Evolutionary conservation across 116 monocot genomes (phyloP).

Genomic region (Dioscorea cayenensis): DNA sequence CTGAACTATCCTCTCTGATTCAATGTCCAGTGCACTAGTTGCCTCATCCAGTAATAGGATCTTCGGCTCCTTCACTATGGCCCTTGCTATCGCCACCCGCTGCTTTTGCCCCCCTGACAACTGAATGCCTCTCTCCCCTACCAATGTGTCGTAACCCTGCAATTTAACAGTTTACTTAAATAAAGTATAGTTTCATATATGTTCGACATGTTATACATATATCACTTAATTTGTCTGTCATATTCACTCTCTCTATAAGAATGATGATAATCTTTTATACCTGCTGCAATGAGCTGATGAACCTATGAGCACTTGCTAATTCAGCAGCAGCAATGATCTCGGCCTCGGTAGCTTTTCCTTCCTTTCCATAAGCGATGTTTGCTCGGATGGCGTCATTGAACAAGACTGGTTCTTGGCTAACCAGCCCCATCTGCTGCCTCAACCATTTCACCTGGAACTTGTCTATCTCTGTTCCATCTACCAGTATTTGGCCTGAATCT

Average conservation of each 20-base stretch:
- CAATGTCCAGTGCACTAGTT: constrained; percentile 15
- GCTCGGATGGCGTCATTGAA: constrained; percentile 54
- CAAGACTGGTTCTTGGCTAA: constrained; percentile 57
- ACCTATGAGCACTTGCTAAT: constrained; percentile 50
- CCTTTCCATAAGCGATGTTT: constrained; percentile 67
- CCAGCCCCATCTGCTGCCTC: constrained; percentile 60
- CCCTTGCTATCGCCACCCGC: constrained; percentile 5
- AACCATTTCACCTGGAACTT: constrained; percentile 44
- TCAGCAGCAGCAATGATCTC: constrained; percentile 48
- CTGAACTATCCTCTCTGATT: constrained; percentile 21
- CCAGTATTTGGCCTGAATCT: constrained; percentile 35
- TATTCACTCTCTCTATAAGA: too few species aligned
- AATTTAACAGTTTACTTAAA: not conserved
- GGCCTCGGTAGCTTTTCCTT: constrained; percentile 39
- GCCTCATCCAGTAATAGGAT: constrained; percentile 5
- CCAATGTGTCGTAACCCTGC: constrained; percentile 12
- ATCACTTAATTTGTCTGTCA: too few species aligned
- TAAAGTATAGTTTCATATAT: not conserved
- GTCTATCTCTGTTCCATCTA: constrained; percentile 53
- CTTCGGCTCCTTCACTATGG: constrained; percentile 8
- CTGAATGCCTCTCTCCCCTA: constrained; percentile 10
- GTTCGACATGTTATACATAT: not conserved
- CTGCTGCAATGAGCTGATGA: constrained; percentile 45
- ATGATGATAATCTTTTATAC: constrained; percentile 3
- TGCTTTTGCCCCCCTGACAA: constrained; percentile 9